A percentile compares a stretch with the other conserved stretches of the same genome.
These are phyloP conservation scores for Penicillium sp. DNA, from an alignment of 2,329 filamentous ascomycete species.

Conservation along the genomic window DNA sequence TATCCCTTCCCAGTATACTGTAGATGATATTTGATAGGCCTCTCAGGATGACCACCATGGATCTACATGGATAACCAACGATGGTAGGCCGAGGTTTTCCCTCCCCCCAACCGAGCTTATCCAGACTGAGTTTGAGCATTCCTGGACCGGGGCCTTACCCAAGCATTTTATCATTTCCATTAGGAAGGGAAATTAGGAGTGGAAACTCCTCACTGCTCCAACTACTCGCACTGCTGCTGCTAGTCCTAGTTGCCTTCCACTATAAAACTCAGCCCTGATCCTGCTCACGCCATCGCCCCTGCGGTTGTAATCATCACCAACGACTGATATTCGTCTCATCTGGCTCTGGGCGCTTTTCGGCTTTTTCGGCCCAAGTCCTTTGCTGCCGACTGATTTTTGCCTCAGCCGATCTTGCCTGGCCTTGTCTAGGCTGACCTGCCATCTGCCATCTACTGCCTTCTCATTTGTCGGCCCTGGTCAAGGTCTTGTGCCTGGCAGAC, in stretches of 20 bases:
- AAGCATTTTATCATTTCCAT: background rate
- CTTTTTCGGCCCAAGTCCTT: background rate
- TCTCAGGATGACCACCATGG: background rate
- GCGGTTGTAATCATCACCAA: conserved; percentile 18
- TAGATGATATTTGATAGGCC: conserved; percentile 7
- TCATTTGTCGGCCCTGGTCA: no score
- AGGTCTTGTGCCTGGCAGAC: no score
- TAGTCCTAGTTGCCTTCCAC: background rate
- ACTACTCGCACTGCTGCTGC: background rate
- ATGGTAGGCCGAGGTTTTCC: background rate
- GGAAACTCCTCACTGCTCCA: background rate
- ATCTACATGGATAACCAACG: background rate
- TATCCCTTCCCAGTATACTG: no score
- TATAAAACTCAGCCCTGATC: conserved; percentile 18
- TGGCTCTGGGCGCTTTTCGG: conserved; percentile 5
- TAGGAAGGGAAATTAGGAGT: background rate
- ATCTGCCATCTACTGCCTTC: background rate
- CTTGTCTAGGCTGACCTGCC: background rate
- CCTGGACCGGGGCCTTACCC: background rate
- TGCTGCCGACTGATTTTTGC: conserved; percentile 10
- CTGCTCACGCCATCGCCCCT: conserved; percentile 25
- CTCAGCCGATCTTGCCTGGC: background rate
- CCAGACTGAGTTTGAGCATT: background rate
- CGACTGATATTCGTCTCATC: conserved; percentile 21
- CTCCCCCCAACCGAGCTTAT: background rate